Evolutionary conservation across 305 asterid species (phyloP), one percentile per base, ranked within the genome.

Genomic region (Rubia balearica): DNA sequence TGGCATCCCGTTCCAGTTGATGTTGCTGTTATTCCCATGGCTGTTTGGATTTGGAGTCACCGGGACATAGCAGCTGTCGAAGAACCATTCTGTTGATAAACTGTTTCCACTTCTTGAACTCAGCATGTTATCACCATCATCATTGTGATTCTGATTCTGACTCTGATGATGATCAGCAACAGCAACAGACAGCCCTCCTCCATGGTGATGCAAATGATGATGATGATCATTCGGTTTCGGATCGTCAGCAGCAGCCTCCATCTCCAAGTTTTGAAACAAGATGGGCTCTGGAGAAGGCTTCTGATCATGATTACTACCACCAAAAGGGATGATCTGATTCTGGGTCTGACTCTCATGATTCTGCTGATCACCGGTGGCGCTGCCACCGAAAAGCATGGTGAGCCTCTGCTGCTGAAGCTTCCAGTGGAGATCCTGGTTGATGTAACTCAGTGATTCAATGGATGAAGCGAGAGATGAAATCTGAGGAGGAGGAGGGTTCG

Each of bases 371-470:
- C 11, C 4, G 30, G 30, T 9, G 27, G 5, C 5, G 33, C 2
- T 2, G 16, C 36, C 36, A 36, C 81, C 83, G 64, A 69, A 85
- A 8, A 87, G 75, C 90, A 84, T 78, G 68, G 90, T 80, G 43
- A 92, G 53, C 75, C 98, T 82, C 70, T 92, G 95, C 71, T 88
- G 91, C 83, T 90, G 98, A 33, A 92, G 61, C 69, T 86, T 90
- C 93, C 86, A 89, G 77, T 92, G 98, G 8, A 92, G 81, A 40
- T 90, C 96, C 75, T 92, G 98, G 82, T 92, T 92, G 46, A 91
- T 84, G 0, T 86, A 86, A 66, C 95, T 89, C 73, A 91, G 63
- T 0, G 97, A 89, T 59, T 91, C 96, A 12, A 89, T 91, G 0
- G 96, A 89, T 3, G 95, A 82, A 1, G 93, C 90, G 11, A 91